phyloP scores from a whole-genome alignment of 2,329 filamentous ascomycete species.

The Pseudogymnoascus sp. region DNA sequence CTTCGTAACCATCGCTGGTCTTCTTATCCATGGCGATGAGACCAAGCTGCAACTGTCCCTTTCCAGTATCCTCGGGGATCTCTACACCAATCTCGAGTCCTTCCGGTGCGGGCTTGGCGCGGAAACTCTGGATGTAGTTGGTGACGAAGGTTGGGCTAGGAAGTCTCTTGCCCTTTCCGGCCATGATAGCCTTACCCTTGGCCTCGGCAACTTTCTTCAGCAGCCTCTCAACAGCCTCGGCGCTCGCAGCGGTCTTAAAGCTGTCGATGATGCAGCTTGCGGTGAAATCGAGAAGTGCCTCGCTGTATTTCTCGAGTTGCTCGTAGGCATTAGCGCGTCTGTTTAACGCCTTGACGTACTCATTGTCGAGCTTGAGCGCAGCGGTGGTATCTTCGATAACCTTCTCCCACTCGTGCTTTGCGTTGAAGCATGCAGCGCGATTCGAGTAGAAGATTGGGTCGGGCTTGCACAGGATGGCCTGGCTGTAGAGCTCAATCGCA shows the following conservation, averaged over 20 bases:
- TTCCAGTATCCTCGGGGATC: slow-evolving; percentile 66
- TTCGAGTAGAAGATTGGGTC: slow-evolving; percentile 99
- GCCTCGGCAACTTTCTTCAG: slow-evolving; percentile 95
- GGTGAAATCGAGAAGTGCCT: slow-evolving; percentile 93
- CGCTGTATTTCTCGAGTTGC: slow-evolving; percentile 81
- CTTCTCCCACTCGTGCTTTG: slow-evolving; percentile 85
- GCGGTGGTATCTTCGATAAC: slow-evolving; percentile 96
- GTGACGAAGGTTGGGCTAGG: slow-evolving; percentile 95
- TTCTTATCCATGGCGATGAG: slow-evolving; percentile 73
- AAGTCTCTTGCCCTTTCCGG: slow-evolving; percentile 69
- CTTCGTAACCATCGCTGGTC: slow-evolving; percentile 85
- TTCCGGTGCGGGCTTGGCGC: slow-evolving; percentile 65
- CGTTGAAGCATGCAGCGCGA: slow-evolving; percentile 94
- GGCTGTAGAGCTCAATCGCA: slow-evolving; percentile 90
- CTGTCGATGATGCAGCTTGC: slow-evolving; percentile 98
- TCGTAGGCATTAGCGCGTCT: slow-evolving; percentile 94
- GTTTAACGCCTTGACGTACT: slow-evolving; percentile 97
- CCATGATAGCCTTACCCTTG: slow-evolving; percentile 84
- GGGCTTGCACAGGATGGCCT: slow-evolving; percentile 93
- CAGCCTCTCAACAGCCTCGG: slow-evolving; percentile 81
- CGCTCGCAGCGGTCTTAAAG: slow-evolving; percentile 85
- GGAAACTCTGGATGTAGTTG: slow-evolving; percentile 99
- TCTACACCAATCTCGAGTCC: slow-evolving; percentile 79
- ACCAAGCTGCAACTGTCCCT: slow-evolving; percentile 78
- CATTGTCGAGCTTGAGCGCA: slow-evolving; percentile 83